phyloP scores from a whole-genome alignment of 2,329 filamentous ascomycete species.

The Claviceps arundinis region DNA sequence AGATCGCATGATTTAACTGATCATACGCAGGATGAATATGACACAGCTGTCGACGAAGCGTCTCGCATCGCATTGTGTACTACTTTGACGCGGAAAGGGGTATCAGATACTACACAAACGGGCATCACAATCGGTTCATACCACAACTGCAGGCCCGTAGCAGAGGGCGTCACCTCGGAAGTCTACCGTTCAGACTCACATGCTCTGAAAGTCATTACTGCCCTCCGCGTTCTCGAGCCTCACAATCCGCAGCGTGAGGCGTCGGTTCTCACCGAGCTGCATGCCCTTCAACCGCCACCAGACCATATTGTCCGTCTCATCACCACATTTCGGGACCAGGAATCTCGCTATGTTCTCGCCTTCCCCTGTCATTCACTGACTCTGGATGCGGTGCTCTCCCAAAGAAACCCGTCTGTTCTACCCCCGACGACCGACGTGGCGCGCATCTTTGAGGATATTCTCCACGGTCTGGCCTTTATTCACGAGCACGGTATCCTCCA shows the following conservation, averaged over 20 bases:
- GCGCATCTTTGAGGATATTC: conserved; percentile 49
- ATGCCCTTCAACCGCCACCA: conserved; percentile 18
- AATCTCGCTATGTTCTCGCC: conserved; percentile 60
- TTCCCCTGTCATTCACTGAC: conserved; percentile 75
- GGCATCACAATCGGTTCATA: conserved; percentile 41
- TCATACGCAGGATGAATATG: conserved; percentile 42
- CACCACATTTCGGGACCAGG: conserved; percentile 58
- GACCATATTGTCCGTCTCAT: conserved; percentile 49
- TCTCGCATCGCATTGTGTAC: not conserved
- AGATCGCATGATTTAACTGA: too few species aligned
- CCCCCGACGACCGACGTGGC: conserved; percentile 17
- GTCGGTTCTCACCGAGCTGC: conserved; percentile 51
- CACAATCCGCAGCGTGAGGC: conserved; percentile 75
- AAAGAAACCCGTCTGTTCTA: conserved; percentile 10
- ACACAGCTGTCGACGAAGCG: conserved; percentile 19
- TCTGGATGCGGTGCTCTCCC: conserved; percentile 29
- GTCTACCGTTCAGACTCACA: conserved; percentile 56
- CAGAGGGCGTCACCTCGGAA: conserved; percentile 63
- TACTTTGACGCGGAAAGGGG: not conserved
- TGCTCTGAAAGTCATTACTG: conserved; percentile 78
- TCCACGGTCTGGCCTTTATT: conserved; percentile 56
- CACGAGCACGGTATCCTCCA: conserved; percentile 73
- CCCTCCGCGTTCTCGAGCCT: conserved; percentile 59
- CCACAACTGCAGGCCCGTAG: conserved; percentile 38
- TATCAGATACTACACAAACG: not conserved